Percentiles rank a stretch among this genome's conserved stretches.
Evolutionary conservation across 139 green algal genomes (phyloP).

Genomic region (Raphidocelis subcapitata): DNA sequence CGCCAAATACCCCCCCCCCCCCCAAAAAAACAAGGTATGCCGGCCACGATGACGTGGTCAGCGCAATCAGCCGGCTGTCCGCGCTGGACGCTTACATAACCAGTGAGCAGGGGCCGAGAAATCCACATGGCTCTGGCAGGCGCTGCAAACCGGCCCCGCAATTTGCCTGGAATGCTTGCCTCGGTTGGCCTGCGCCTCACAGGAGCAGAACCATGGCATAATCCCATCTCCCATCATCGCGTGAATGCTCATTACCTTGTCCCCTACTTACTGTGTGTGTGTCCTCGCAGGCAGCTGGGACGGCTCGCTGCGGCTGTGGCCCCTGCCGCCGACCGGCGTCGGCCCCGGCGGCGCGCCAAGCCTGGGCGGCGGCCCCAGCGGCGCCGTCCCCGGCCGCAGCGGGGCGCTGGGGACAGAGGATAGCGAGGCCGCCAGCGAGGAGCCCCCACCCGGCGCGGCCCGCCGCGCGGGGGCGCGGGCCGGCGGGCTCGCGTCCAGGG

Average conservation of each 20-base stretch:
- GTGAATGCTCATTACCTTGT: not conserved
- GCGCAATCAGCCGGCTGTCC: constrained; percentile 51
- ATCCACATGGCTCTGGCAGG: not conserved
- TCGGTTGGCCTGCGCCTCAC: no score
- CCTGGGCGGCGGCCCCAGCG: no score
- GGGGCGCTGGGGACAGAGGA: no score
- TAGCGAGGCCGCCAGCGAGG: no score
- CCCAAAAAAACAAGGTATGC: constrained; percentile 34
- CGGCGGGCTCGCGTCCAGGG: no score
- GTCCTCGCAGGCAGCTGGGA: constrained; percentile 17
- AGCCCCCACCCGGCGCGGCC: no score
- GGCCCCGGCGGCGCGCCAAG: not conserved
- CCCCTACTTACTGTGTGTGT: not conserved
- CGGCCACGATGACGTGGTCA: constrained; percentile 62
- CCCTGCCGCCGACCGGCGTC: constrained; percentile 6
- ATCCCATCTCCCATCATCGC: no score
- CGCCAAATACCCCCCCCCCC: no score
- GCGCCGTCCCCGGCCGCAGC: no score
- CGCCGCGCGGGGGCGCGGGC: no score
- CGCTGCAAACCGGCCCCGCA: not conserved
- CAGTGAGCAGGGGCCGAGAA: no score
- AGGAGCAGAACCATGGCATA: not conserved
- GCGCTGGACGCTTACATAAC: constrained; percentile 56
- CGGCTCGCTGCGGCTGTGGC: constrained; percentile 39
- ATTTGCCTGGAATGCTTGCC: no score